phyloP scores from a whole-genome alignment of 169 alveolate species.

The Plasmodium chabaudi region DNA sequence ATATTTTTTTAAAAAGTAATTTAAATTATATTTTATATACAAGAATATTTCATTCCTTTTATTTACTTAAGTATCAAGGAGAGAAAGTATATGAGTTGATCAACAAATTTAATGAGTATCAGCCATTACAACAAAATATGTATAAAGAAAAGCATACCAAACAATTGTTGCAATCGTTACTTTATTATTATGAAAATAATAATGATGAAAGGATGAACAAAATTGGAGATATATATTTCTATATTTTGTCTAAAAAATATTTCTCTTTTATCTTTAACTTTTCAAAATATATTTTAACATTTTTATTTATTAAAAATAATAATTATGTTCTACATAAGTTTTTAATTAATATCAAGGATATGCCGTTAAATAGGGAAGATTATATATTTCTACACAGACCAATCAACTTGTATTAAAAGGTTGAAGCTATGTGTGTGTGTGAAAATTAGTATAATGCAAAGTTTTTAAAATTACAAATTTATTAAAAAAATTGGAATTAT shows the following conservation, averaged over 20 bases:
- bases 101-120: constrained; percentile 24
- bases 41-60: constrained; percentile 72
- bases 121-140: constrained; percentile 62
- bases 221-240: constrained; percentile 44
- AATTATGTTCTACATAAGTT: constrained; percentile 28
- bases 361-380: constrained; percentile 12
- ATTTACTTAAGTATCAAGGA: constrained; percentile 28
- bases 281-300: constrained; percentile 70
- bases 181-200: constrained; percentile 63
- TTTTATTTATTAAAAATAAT: constrained; percentile 64
- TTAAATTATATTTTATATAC: constrained; percentile 70
- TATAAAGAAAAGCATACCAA: constrained; percentile 67
- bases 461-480: constrained; percentile 1
- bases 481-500: background rate
- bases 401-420: constrained; percentile 21
- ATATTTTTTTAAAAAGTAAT: constrained; percentile 43
- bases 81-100: constrained; percentile 38
- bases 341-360: constrained; percentile 21
- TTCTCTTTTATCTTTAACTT: constrained; percentile 73
- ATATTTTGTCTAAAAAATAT: constrained; percentile 46
- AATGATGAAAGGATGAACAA: background rate
- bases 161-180: constrained; percentile 29
- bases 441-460: background rate
- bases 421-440: too few relatives aligned
- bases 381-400: constrained; percentile 62